Base-by-base conservation (phyloP, 345 rosid genomes). In the Syzygium aqueum region DNA sequence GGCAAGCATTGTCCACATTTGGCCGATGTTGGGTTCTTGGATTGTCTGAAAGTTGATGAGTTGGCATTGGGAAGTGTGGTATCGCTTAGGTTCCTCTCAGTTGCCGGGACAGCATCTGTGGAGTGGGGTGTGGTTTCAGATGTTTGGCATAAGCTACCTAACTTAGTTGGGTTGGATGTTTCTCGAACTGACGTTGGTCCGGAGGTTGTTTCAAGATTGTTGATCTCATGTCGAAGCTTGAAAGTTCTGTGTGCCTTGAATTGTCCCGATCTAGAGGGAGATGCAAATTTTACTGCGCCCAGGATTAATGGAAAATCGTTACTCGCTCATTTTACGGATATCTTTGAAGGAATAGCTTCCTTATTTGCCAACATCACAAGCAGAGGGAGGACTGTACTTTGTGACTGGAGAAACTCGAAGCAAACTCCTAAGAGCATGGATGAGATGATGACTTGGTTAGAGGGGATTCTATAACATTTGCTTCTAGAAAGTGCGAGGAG, bases 391-490 rank as follows among this genome's bases (percentile, higher is more conserved):
- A 91, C 92, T 73, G 88, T 94, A 53, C 92, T 94, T 88, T 84
- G 88, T 37, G 88, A 93, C 80, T 95, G 94, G 16, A 63, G 37
- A 95, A 94, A 91, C 92, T 94, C 87, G 93, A 89, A 86, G 73
- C 87, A 65, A 25, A 89, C 87, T 51, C 90, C 86, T 86, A 94
- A 89, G 88, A 90, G 85, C 53, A 57, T 92, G 82, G 92, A 93
- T 84, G 95, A 94, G 86, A 91, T 94, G 22, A 92, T 94, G 93
- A 88, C 63, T 96, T 89, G 96, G n/a, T 56, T 97, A 80, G 96
- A 94, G 96, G 59, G 97, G 98, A 33, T 94, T 95, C 46, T 96
- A 77, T 96, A 97, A 25, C 95, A 96, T 91, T 91, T 92, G 23
- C 97, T 96, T 89, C 67, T 96, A 86, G 93, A 93, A 37, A 93